Evolutionary conservation across 352 stramenopile species (phyloP).

Genomic region (Globisporangium uncinulatum): DNA sequence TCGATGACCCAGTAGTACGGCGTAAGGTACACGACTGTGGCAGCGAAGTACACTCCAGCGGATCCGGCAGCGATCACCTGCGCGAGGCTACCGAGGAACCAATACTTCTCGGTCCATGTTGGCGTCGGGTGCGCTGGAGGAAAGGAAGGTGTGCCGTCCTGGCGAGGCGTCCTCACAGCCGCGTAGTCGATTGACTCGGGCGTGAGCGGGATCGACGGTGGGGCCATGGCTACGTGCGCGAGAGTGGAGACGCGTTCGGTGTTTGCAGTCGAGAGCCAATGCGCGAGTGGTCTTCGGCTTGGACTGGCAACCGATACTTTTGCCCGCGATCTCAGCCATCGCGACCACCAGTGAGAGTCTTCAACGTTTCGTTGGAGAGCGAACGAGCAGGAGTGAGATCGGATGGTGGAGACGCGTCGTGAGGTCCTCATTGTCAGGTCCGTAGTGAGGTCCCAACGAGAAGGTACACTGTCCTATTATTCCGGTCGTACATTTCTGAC

Average conservation of each 20-base stretch:
- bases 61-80: constrained; percentile 8
- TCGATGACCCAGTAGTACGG: constrained; percentile 18
- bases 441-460: too few relatives aligned
- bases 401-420: too few relatives aligned
- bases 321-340: too few relatives aligned
- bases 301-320: too few relatives aligned
- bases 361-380: too few relatives aligned
- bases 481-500: too few relatives aligned
- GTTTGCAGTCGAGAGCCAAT: background rate
- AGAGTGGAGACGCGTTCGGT: background rate
- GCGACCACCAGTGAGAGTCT: too few relatives aligned
- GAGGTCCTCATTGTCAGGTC: too few relatives aligned
- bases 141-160: background rate
- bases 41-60: constrained; percentile 11
- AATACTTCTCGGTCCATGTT: constrained; percentile 8
- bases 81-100: constrained; percentile 14
- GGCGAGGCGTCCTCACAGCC: background rate
- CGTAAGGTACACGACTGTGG: constrained; percentile 12
- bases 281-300: too few relatives aligned
- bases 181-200: background rate
- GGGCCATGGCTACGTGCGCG: background rate
- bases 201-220: background rate
- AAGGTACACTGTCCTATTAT: too few relatives aligned
- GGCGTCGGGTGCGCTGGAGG: background rate
- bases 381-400: too few relatives aligned